Evolutionary conservation across 805 yeast species (phyloP).

Genomic region (Kuraishia floccosa): DNA sequence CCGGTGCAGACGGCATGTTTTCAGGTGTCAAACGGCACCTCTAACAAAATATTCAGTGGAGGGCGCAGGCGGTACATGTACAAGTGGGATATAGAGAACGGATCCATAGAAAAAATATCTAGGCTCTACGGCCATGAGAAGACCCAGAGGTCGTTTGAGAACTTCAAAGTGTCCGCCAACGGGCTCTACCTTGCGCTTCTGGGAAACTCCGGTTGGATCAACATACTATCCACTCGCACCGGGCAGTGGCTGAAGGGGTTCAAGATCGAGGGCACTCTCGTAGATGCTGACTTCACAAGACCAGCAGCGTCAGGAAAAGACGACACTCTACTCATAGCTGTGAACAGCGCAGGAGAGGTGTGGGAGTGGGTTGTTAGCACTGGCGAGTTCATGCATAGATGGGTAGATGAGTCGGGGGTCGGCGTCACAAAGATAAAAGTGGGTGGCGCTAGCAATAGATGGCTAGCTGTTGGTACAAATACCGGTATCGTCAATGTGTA

Average conservation of each 20-base stretch:
- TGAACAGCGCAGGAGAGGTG: slow-evolving; percentile 74
- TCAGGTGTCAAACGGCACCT: slow-evolving; percentile 16
- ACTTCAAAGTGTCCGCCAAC: slow-evolving; percentile 63
- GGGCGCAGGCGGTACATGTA: slow-evolving; percentile 91
- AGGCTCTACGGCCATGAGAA: slow-evolving; percentile 88
- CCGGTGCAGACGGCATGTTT: slow-evolving; percentile 75
- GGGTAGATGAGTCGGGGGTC: slow-evolving; percentile 82
- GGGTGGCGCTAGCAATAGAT: slow-evolving; percentile 62
- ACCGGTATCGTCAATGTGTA: slow-evolving; percentile 87
- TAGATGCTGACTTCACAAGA: slow-evolving; percentile 63
- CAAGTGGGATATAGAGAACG: slow-evolving; percentile 67
- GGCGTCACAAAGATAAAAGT: slow-evolving; percentile 70
- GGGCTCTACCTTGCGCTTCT: slow-evolving; percentile 65
- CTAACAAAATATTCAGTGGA: slow-evolving; percentile 55
- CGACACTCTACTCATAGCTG: slow-evolving; percentile 36
- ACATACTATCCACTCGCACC: slow-evolving; percentile 59
- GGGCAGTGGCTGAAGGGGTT: slow-evolving; percentile 87
- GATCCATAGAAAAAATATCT: slow-evolving; percentile 69
- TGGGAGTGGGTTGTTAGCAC: slow-evolving; percentile 68
- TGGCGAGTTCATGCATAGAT: slow-evolving; percentile 44
- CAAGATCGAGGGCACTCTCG: slow-evolving; percentile 77
- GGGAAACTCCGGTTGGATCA: slow-evolving; percentile 90
- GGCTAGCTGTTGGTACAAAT: slow-evolving; percentile 82
- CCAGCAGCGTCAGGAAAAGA: slow-evolving; percentile 24
- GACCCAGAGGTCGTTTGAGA: slow-evolving; percentile 79